Conservation (phyloP, 2,329 filamentous ascomycete genomes). For the Calonectria leucothoes region DNA sequence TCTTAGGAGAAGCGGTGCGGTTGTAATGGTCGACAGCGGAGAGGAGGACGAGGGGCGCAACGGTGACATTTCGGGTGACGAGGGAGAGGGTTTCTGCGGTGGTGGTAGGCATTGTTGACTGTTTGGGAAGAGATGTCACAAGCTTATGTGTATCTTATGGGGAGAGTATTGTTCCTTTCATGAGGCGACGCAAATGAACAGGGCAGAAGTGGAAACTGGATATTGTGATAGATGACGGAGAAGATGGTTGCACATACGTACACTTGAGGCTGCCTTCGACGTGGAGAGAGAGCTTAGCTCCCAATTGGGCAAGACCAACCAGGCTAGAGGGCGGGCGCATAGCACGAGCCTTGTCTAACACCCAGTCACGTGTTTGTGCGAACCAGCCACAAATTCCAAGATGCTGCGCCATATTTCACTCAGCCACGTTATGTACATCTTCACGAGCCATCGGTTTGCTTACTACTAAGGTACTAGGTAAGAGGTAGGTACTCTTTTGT, state of each 20-base stretch:
- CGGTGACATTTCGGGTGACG: slow-evolving; percentile 93
- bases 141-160: slow-evolving; percentile 26
- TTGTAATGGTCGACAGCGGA: slow-evolving; percentile 99
- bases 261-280: slow-evolving; percentile 47
- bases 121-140: slow-evolving; percentile 25
- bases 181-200: slow-evolving; percentile 30
- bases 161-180: slow-evolving; percentile 32
- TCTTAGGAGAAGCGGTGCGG: slow-evolving; percentile 88
- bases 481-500: too few species aligned
- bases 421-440: neutral
- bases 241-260: slow-evolving; percentile 45
- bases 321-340: slow-evolving; percentile 19
- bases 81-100: slow-evolving; percentile 96
- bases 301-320: slow-evolving; percentile 39
- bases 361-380: slow-evolving; percentile 15
- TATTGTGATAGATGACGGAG: slow-evolving; percentile 26
- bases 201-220: slow-evolving; percentile 12
- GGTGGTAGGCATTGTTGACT: slow-evolving; percentile 85
- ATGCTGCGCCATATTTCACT: neutral
- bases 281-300: slow-evolving; percentile 42
- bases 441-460: neutral
- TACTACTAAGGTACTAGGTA: too few species aligned
- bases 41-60: slow-evolving; percentile 96
- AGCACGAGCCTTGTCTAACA: slow-evolving; percentile 18
- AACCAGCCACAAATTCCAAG: slow-evolving; percentile 22